phyloP scores from a whole-genome alignment of 2,329 filamentous ascomycete species.

The Leptodontidium sp. region DNA sequence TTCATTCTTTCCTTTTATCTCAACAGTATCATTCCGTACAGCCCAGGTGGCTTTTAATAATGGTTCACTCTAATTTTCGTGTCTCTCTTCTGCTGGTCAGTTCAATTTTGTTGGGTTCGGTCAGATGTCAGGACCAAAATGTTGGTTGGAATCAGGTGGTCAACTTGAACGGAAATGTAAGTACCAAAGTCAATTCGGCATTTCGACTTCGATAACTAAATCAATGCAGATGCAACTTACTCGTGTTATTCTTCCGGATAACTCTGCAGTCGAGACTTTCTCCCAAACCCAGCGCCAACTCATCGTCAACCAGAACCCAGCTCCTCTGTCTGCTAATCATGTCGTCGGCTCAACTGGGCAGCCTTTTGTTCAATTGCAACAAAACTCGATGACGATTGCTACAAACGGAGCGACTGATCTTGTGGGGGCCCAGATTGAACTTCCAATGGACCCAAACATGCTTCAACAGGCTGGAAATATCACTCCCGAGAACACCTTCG shows the following conservation, averaged over 20 bases:
- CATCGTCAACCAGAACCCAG: slow-evolving; percentile 32
- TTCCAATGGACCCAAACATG: slow-evolving; percentile 27
- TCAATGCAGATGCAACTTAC: slow-evolving; percentile 29
- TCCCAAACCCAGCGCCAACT: slow-evolving; percentile 34
- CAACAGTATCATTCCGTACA: slow-evolving; percentile 9
- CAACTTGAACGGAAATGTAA: slow-evolving; percentile 35
- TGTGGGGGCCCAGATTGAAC: slow-evolving; percentile 34
- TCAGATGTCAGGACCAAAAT: slow-evolving; percentile 30
- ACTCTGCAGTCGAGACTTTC: slow-evolving; percentile 34
- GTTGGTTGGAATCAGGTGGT: slow-evolving; percentile 34
- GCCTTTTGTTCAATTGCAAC: slow-evolving; percentile 33
- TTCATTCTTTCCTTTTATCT: not conserved
- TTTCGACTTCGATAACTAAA: not conserved
- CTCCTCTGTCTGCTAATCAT: slow-evolving; percentile 30
- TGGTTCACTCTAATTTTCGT: slow-evolving; percentile 9
- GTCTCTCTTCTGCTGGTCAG: slow-evolving; percentile 12
- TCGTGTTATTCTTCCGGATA: slow-evolving; percentile 29
- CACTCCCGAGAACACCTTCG: slow-evolving; percentile 32
- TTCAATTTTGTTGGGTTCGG: slow-evolving; percentile 15
- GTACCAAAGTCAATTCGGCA: not conserved
- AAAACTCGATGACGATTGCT: slow-evolving; percentile 32
- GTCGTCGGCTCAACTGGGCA: slow-evolving; percentile 33
- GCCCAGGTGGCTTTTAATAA: slow-evolving; percentile 20
- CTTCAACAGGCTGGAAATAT: slow-evolving; percentile 28
- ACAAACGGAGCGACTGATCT: slow-evolving; percentile 34